phyloP scores from a whole-genome alignment of 1,284 basidiomycete species.

The Rhodofomes roseus region DNA sequence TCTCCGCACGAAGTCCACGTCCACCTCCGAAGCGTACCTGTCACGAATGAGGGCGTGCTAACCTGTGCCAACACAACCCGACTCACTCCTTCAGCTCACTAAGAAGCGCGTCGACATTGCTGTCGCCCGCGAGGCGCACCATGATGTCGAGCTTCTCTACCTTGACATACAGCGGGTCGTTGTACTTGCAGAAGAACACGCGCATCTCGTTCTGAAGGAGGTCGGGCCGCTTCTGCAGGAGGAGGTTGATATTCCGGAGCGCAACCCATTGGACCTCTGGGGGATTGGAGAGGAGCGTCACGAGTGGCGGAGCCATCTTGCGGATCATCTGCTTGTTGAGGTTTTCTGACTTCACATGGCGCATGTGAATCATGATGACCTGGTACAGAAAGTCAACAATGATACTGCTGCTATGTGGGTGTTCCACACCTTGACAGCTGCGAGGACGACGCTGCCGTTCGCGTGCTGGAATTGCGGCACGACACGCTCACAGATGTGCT shows the following conservation, averaged over 20 bases:
- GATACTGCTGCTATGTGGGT: background rate
- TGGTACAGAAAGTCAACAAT: slow-evolving; percentile 27
- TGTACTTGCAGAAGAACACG: slow-evolving; percentile 99
- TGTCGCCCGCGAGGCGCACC: slow-evolving; percentile 89
- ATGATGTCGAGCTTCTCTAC: slow-evolving; percentile 98
- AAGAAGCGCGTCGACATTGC: slow-evolving; percentile 91
- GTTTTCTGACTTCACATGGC: slow-evolving; percentile 79
- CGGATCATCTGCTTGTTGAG: slow-evolving; percentile 84
- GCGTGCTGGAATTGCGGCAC: slow-evolving; percentile 98
- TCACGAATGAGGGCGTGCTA: background rate
- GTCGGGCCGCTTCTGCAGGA: slow-evolving; percentile 90
- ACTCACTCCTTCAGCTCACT: slow-evolving; percentile 93
- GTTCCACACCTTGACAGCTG: slow-evolving; percentile 80
- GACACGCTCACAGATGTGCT: slow-evolving; percentile 98
- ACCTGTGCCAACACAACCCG: background rate
- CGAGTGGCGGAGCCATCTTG: slow-evolving; percentile 97
- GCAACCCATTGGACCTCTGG: slow-evolving; percentile 96
- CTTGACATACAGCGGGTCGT: slow-evolving; percentile 98
- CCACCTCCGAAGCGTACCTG: slow-evolving; percentile 95
- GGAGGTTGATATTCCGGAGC: slow-evolving; percentile 92
- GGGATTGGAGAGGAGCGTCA: slow-evolving; percentile 73
- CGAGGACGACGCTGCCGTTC: slow-evolving; percentile 92
- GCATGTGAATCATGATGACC: slow-evolving; percentile 98
- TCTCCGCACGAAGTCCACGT: slow-evolving; percentile 96
- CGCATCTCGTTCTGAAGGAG: slow-evolving; percentile 94